Evolutionary conservation across 805 yeast species (phyloP).

Genomic region (Sugiyamaella lignohabitans): DNA sequence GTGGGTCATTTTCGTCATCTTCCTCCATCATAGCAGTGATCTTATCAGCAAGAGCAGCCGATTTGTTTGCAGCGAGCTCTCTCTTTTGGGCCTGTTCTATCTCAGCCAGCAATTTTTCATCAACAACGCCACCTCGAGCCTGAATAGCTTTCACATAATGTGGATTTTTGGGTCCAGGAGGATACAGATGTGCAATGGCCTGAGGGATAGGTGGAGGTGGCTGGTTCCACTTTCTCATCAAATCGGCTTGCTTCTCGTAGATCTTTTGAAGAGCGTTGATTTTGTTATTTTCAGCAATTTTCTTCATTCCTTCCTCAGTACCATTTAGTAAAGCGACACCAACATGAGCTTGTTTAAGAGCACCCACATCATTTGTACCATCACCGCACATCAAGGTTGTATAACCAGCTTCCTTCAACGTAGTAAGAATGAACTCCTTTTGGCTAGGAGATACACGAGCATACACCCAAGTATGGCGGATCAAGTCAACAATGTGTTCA

Average conservation of each 20-base stretch:
- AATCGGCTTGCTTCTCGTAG: conserved; percentile 76
- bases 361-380: conserved; percentile 99
- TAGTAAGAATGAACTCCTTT: conserved; percentile 81
- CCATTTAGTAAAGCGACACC: conserved; percentile 98
- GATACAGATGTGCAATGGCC: conserved; percentile 94
- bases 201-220: conserved; percentile 65
- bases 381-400: conserved; percentile 98
- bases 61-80: conserved; percentile 33
- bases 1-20: conserved; percentile 73
- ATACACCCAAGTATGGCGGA: conserved; percentile 91
- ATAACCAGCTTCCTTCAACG: conserved; percentile 82
- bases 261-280: conserved; percentile 56
- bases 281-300: conserved; percentile 74
- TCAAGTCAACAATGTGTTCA: conserved; percentile 60
- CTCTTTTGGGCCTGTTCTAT: conserved; percentile 41
- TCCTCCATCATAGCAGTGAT: conserved; percentile 51
- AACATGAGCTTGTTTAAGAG: conserved; percentile 95
- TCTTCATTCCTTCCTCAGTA: conserved; percentile 88
- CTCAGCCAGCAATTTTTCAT: conserved; percentile 41
- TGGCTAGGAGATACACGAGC: conserved; percentile 97
- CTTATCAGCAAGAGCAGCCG: conserved; percentile 53
- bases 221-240: conserved; percentile 70
- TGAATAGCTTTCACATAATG: conserved; percentile 80
- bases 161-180: conserved; percentile 92
- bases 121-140: conserved; percentile 71